Percentiles rank a stretch among this genome's conserved stretches.
These are phyloP conservation scores for Fusarium luffae DNA, from an alignment of 2,329 filamentous ascomycete species.

Conservation along the genomic window DNA sequence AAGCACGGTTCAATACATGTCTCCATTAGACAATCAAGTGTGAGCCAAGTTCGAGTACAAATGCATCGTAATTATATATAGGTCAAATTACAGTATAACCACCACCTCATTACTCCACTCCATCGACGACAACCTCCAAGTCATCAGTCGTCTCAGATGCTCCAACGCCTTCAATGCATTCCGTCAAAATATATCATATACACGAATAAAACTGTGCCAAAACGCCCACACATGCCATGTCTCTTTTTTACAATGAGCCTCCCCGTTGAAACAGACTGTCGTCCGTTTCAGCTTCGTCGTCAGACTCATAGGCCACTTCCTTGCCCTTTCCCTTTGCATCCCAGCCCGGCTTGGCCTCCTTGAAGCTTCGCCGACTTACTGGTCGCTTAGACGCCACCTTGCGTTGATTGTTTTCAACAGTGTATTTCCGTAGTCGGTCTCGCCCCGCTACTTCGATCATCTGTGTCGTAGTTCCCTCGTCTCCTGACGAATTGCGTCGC, in stretches of 20 bases:
- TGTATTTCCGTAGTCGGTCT: slow-evolving; percentile 44
- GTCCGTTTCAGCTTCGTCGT: slow-evolving; percentile 50
- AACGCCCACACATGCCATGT: slow-evolving; percentile 29
- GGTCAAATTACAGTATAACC: slow-evolving; percentile 28
- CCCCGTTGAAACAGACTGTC: slow-evolving; percentile 50
- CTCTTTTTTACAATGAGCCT: slow-evolving; percentile 55
- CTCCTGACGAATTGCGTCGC: slow-evolving; percentile 63
- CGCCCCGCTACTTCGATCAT: slow-evolving; percentile 52
- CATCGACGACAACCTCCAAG: slow-evolving; percentile 1
- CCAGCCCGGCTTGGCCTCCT: slow-evolving; percentile 53
- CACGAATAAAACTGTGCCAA: slow-evolving; percentile 15
- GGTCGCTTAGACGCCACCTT: slow-evolving; percentile 50
- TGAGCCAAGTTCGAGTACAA: neutral
- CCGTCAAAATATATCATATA: slow-evolving; percentile 17
- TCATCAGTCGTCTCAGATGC: slow-evolving; percentile 10
- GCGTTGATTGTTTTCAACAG: slow-evolving; percentile 40
- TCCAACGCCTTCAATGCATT: slow-evolving; percentile 39
- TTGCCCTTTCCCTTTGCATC: slow-evolving; percentile 62
- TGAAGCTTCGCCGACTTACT: slow-evolving; percentile 56
- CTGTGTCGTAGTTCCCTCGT: slow-evolving; percentile 48
- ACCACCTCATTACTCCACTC: slow-evolving; percentile 38
- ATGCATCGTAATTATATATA: slow-evolving; percentile 23
- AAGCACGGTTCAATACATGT: neutral
- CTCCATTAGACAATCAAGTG: neutral
- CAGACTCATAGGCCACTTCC: slow-evolving; percentile 53